Percentiles rank a stretch among this genome's conserved stretches.
Evolutionary conservation across 1,284 basidiomycete genomes (phyloP).

Genomic region (Leucoagaricus sp.): DNA sequence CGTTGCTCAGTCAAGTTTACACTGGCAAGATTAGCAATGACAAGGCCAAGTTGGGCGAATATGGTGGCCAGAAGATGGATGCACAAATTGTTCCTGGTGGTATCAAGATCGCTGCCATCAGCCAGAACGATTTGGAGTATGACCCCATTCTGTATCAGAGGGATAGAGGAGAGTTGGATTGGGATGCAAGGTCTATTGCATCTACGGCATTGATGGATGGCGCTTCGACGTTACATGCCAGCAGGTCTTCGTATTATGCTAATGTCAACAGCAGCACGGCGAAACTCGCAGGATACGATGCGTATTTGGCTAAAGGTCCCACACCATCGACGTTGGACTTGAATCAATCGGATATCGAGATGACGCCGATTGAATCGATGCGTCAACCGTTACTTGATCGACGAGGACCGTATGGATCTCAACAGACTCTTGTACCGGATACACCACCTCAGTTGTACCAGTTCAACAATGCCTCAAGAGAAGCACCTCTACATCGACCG

Average conservation of each 20-base stretch:
- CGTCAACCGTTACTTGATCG: conserved; percentile 57
- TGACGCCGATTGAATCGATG: conserved; percentile 52
- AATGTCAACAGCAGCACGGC: conserved; percentile 33
- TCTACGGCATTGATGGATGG: conserved; percentile 56
- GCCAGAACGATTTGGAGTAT: conserved; percentile 75
- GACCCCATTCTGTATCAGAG: conserved; percentile 73
- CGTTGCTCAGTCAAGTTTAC: conserved; percentile 73
- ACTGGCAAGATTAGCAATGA: conserved; percentile 67
- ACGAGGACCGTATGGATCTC: conserved; percentile 29
- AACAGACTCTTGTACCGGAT: conserved; percentile 35
- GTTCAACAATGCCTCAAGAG: conserved; percentile 30
- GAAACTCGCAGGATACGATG: conserved; percentile 47
- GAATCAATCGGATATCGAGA: conserved; percentile 49
- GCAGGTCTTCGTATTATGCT: conserved; percentile 46
- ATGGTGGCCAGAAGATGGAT: conserved; percentile 73
- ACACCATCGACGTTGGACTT: conserved; percentile 19
- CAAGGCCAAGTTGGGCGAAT: conserved; percentile 67
- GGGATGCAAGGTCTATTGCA: conserved; percentile 73
- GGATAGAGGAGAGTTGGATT: conserved; percentile 79
- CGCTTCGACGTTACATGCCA: conserved; percentile 40
- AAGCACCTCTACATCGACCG: conserved; percentile 54
- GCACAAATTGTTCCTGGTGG: conserved; percentile 73
- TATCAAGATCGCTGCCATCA: conserved; percentile 76
- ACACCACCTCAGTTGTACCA: conserved; percentile 36
- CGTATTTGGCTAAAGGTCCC: conserved; percentile 52